Evolutionary conservation across 108 stramenopile species (phyloP).

Genomic region (Schizochytrium sp.): DNA sequence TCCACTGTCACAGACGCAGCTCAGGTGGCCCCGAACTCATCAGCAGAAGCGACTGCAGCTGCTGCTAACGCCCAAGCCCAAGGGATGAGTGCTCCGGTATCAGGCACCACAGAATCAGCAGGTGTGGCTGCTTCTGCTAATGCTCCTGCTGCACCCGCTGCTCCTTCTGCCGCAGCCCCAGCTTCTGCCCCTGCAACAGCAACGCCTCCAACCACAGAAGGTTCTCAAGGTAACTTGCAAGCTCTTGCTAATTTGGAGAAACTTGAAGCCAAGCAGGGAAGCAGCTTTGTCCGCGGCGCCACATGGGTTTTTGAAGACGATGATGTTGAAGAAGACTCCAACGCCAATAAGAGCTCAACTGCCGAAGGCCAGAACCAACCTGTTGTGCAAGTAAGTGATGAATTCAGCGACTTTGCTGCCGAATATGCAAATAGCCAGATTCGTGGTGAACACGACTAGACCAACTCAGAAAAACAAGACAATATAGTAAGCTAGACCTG

Average conservation of each 20-base stretch:
- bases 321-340: not conserved
- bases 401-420: constrained; percentile 19
- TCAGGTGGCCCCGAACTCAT: not conserved
- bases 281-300: constrained; percentile 47
- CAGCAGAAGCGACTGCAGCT: too few relatives aligned
- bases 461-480: not conserved
- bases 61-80: too few relatives aligned
- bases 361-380: not conserved
- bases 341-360: not conserved
- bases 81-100: too few relatives aligned
- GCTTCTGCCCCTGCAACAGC: constrained; percentile 6
- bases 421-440: not conserved
- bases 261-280: constrained; percentile 36
- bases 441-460: not conserved
- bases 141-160: not conserved
- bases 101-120: not conserved
- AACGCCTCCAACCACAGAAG: not conserved
- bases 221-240: not conserved
- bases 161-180: constrained; percentile 12
- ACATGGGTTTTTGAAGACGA: constrained; percentile 57
- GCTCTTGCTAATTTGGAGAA: constrained; percentile 19
- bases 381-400: not conserved
- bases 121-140: not conserved
- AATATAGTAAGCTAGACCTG: too few relatives aligned
- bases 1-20: not conserved